These are phyloP conservation scores for Arachnomyces sp. DNA, from an alignment of 2,329 filamentous ascomycete genomes.

Conservation along the genomic window DNA sequence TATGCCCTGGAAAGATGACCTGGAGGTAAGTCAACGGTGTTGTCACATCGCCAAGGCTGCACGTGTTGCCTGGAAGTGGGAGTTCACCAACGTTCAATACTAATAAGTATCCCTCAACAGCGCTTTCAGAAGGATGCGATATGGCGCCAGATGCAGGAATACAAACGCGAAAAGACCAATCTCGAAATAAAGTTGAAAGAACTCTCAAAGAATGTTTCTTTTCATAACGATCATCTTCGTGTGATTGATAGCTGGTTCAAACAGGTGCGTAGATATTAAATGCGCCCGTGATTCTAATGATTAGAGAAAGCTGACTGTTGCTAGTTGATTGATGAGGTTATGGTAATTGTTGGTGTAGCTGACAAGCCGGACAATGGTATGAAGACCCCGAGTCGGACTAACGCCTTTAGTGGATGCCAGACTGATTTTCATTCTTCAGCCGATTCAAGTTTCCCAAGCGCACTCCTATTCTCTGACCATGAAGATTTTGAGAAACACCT, in stretches of 20 bases:
- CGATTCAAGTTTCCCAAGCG: constrained; percentile 40
- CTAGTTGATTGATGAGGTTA: constrained; percentile 42
- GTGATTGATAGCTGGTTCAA: constrained; percentile 89
- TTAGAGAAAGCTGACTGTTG: background rate
- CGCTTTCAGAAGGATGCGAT: constrained; percentile 94
- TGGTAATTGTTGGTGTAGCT: constrained; percentile 30
- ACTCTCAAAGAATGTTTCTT: constrained; percentile 65
- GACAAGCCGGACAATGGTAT: constrained; percentile 22
- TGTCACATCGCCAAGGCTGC: background rate
- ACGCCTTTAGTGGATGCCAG: background rate
- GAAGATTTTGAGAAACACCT: constrained; percentile 71
- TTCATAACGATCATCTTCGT: constrained; percentile 89
- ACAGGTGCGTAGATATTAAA: constrained; percentile 56
- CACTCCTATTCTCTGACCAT: constrained; percentile 49
- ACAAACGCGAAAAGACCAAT: constrained; percentile 80
- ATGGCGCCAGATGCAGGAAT: constrained; percentile 94
- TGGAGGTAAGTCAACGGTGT: constrained; percentile 55
- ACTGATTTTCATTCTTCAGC: constrained; percentile 8
- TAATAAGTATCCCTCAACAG: constrained; percentile 39
- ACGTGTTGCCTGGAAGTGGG: background rate
- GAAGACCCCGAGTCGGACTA: constrained; percentile 3
- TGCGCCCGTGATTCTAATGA: background rate
- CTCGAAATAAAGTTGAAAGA: constrained; percentile 76
- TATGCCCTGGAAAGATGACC: constrained; percentile 63
- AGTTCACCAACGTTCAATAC: too few species aligned